phyloP scores from a whole-genome alignment of 140 eudicot genomes.

The Stevia rebaudiana region DNA sequence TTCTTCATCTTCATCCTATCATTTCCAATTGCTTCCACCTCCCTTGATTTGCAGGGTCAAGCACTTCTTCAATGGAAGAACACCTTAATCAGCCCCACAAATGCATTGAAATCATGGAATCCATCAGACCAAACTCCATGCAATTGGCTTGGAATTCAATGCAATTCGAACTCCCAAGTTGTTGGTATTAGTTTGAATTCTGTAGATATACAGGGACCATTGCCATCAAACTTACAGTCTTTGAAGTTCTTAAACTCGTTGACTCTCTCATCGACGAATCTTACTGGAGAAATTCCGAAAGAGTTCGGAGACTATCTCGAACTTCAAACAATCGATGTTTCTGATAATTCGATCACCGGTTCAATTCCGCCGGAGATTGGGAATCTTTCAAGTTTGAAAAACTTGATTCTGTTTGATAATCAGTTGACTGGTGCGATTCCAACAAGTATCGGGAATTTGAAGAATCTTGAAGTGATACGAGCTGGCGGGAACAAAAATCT shows the following conservation, averaged over 20 bases:
- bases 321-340: constrained; percentile 49
- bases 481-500: constrained; percentile 96
- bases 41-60: constrained; percentile 80
- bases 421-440: constrained; percentile 79
- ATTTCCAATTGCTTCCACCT: constrained; percentile 24
- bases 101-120: constrained; percentile 61
- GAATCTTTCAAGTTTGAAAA: constrained; percentile 40
- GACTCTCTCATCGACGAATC: constrained; percentile 57
- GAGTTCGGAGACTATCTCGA: constrained; percentile 73
- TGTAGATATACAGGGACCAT: constrained; percentile 57
- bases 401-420: constrained; percentile 60
- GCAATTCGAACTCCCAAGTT: constrained; percentile 51
- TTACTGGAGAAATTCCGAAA: constrained; percentile 67
- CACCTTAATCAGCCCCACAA: constrained; percentile 47
- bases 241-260: constrained; percentile 46
- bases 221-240: constrained; percentile 70
- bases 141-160: constrained; percentile 70
- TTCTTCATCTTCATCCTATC: constrained; percentile 20
- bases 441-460: constrained; percentile 51
- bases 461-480: constrained; percentile 53
- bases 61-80: constrained; percentile 79
- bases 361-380: constrained; percentile 68
- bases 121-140: constrained; percentile 55
- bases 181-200: constrained; percentile 37
- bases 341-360: constrained; percentile 63